Evolutionary conservation across 1,139 yeast species (phyloP), one percentile per base, ranked within the genome.

Genomic region (Geotrichum citri-aurantii): DNA sequence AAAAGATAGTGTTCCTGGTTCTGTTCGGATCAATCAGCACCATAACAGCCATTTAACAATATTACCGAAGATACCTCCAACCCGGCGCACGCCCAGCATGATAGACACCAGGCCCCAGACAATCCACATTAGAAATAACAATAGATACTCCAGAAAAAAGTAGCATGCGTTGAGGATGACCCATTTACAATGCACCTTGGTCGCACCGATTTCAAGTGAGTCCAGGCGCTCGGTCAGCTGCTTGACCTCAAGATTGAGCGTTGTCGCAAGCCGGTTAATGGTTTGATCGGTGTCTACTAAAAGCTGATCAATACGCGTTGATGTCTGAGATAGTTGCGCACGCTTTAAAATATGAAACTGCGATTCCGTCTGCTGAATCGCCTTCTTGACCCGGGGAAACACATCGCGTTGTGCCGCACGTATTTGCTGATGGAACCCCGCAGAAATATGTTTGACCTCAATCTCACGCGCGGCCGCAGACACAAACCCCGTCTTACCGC

Each of bases 181-280:
- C 21, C 52, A 49, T 17, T 37, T 19, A 11, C 46, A 31, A 12
- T 44, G 27, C 37, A 31, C 37, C 12, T 10, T 31, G 37, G 3
- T 10, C 12, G 37, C 11, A 11, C 50, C 33, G 10, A 55, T 17
- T 66, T 59, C 12, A 67, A 65, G 72, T 55, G 85, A 73, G 61
- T 87, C 95, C 29, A 85, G 75, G 55, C 84, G 79, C 68, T 88
- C 95, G 55, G 81, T 81, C n/a, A 88, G 75, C 62, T 84, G 82
- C 59, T 95, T 77, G 48, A 88, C 75, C 65, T 88, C 89, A 57
- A 89, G 73, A 33, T 91, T 82, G 56, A 89, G 74, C 0, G 95
- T 86, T 0, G 97, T 90, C 70, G 86, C 88, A 61, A 90, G 86
- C 68, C 88, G 96, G 63, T 93, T 88, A 59, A 87, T 81, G 24